Evolutionary conservation across 805 yeast species (phyloP), one percentile per base, ranked within the genome.

Genomic region (Candida sithepensis): DNA sequence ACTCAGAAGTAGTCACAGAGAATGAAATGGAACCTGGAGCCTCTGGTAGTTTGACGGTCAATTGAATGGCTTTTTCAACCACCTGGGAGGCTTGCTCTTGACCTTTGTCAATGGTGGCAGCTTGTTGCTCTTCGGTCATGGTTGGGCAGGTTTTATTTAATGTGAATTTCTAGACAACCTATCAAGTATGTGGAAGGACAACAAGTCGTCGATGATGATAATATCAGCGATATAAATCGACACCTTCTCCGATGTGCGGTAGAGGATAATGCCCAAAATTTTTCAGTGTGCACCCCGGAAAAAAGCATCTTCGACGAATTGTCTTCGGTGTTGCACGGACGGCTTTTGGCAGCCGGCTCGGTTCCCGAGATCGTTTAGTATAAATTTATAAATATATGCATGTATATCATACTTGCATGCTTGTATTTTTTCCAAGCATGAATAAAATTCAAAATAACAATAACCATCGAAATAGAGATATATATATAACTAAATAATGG

Each of bases 1-100:
- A 64, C 51, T 82, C 89, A 7, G 54, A 30, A 16, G 50, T 28
- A 8, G 63, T 42, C 18, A 60, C 60, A 14, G 65, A 62, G 45
- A 66, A 60, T 4, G 51, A 51, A 20, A 64, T 41, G 19, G 53
- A 53, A 10, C 55, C 58, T 5, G 61, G 60, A 4, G 55, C 53
- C 14, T 54, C 61, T 9, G 69, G 68, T 16, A 65, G 49, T 18
- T 45, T 48, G 43, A 65, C 55, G 2, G 55, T 52, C 46, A 65
- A 53, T 32, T 58, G 53, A 33, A 64, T 50, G 18, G 51, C 52
- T 38, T 48, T 56, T 24, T 52, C 59, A 28, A 41, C 51, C 42
- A 41, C n/a, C n/a, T n/a, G n/a, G n/a, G n/a, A n/a, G n/a, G n/a
- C n/a, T n/a, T n/a, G n/a, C n/a, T n/a, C n/a, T n/a, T n/a, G n/a